Evolutionary conservation across 2,329 filamentous ascomycete genomes (phyloP), one percentile per base, ranked within the genome.

Genomic region (Biscogniauxia marginata): DNA sequence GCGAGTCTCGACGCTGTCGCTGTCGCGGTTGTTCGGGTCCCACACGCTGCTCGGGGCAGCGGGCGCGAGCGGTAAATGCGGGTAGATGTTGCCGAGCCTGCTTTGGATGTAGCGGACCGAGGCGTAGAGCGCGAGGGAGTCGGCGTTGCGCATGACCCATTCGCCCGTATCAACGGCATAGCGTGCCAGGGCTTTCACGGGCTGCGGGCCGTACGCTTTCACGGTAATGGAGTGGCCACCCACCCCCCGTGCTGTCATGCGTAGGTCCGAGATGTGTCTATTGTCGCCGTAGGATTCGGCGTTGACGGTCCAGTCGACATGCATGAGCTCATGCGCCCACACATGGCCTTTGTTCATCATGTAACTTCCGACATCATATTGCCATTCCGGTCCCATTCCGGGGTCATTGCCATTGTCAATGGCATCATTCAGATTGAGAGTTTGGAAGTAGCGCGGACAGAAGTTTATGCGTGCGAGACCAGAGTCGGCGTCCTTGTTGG

Each of bases 391-490:
- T 3, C 44, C 44, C 44, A 20, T 11, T 11, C 13, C 20, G 11
- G 51, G 44, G 25, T 46, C 25, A 18, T 53, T 53, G 45, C 45
- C 45, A 18, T 43, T 11, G 30, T 25, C 46, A 49, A 53, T 53
- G 20, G 46, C 44, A 13, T 53, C 51, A 3, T 25, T 19, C 7
- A 53, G 22, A 13, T 48, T 44, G 2, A 24, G 45, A 46, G 51
- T 16, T 20, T 24, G 25, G 51, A 53, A 53, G 34, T 53, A 53
- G 7, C 46, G 25, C 11, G 51, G 51, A 20, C 51, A 53, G 51
- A 53, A 53, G 51, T 53, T 53, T n/a, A 53, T 53, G 34, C 51
- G 46, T 7, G 51, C 51, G 18, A 53, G 25, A 16, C 46, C 46
- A 25, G 44, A 48, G 45, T 21, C 34, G 13, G 23, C 9, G 16